These are phyloP conservation scores for Neurospora sp. DNA, from an alignment of 495 filamentous ascomycete species.

Conservation along the genomic window DNA sequence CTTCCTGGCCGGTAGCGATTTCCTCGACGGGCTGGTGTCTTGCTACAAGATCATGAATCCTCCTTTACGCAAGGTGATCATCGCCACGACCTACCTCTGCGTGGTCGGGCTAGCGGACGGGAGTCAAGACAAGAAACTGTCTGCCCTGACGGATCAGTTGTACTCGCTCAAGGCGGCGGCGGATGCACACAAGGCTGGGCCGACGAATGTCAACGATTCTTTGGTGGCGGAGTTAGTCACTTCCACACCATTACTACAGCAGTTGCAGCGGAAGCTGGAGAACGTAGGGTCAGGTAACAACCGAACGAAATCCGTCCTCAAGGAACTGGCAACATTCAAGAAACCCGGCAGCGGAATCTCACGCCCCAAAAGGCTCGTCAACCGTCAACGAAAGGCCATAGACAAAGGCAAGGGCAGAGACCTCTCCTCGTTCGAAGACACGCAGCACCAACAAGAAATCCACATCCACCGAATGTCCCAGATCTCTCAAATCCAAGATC, in stretches of 20 bases:
- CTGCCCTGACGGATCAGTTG: conserved; percentile 66
- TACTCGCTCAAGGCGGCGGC: conserved; percentile 66
- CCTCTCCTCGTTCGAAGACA: conserved; percentile 33
- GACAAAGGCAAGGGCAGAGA: conserved; percentile 80
- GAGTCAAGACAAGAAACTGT: conserved; percentile 41
- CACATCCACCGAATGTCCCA: conserved; percentile 76
- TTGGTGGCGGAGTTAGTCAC: conserved; percentile 55
- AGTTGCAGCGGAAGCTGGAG: conserved; percentile 36
- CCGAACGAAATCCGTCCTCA: conserved; percentile 48
- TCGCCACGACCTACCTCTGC: conserved; percentile 61
- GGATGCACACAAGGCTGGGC: conserved; percentile 42
- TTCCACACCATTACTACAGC: conserved; percentile 45
- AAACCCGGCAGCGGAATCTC: conserved; percentile 38
- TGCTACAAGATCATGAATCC: conserved; percentile 53
- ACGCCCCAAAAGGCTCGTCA: conserved; percentile 42
- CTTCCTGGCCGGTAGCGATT: conserved; percentile 75
- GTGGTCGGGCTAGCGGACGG: conserved; percentile 56
- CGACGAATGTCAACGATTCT: conserved; percentile 39
- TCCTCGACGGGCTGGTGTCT: conserved; percentile 61
- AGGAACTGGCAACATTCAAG: conserved; percentile 43
- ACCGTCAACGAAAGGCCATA: conserved; percentile 21
- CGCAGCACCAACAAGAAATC: conserved; percentile 40
- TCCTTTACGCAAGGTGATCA: conserved; percentile 48
- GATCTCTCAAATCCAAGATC: conserved; percentile 77
- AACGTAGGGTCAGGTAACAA: conserved; percentile 17